These are phyloP conservation scores for Tuber aestivum DNA, from an alignment of 495 filamentous ascomycete genomes.

Conservation along the genomic window DNA sequence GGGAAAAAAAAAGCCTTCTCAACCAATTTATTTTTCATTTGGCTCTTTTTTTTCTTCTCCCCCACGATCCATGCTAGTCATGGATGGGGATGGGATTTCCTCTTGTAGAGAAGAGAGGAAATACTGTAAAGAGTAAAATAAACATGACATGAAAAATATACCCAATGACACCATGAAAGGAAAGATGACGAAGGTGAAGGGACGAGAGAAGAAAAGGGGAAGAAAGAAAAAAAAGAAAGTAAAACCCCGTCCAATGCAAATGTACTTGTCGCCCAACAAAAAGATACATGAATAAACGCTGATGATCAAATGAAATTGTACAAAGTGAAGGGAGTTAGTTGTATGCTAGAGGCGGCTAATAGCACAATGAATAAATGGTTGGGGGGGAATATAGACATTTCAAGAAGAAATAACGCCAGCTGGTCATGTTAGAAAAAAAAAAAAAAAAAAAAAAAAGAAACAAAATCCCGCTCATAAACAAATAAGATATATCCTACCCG, in stretches of 20 bases:
- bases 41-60: not conserved
- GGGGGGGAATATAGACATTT: not conserved
- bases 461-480: slow-evolving; percentile 25
- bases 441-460: too few relatives aligned
- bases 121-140: not conserved
- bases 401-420: slow-evolving; percentile 17
- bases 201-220: not conserved
- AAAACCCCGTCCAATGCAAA: not conserved
- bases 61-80: not conserved
- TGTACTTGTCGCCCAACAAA: not conserved
- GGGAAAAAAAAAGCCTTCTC: not conserved
- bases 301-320: not conserved
- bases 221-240: not conserved
- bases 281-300: not conserved
- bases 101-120: not conserved
- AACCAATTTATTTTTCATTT: not conserved
- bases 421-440: not conserved
- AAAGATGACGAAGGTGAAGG: not conserved
- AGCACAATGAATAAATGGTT: not conserved
- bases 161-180: not conserved
- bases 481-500: slow-evolving; percentile 19
- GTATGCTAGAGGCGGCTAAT: not conserved
- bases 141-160: slow-evolving; percentile 6
- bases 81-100: slow-evolving; percentile 2
- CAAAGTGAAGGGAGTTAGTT: not conserved